Evolutionary conservation across 371 early-diverging fungal genomes (phyloP), one percentile per base, ranked within the genome.

Genomic region (Vairimorpha necatrix): DNA sequence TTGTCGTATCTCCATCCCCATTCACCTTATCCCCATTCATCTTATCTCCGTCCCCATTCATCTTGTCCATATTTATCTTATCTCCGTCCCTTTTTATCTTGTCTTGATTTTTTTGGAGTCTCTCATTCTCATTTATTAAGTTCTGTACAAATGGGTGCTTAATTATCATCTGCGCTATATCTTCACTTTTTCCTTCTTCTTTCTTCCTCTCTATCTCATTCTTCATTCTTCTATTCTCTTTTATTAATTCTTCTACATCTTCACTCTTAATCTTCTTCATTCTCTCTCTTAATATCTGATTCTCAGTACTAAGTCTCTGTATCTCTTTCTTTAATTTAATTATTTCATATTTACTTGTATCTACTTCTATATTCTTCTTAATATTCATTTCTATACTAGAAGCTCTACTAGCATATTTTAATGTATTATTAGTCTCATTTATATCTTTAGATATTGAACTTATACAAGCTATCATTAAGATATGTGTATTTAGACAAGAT

Each of bases 381-480:
- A 60, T 65, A 48, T 60, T 65, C 22, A 66, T 80, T 65, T 67
- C 32, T 16, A 86, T 83, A 13, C 69, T 71, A 16, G 80, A 65
- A 18, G 84, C 82, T 54, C 86, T 79, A 24, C 50, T 77, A 13
- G 87, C 85, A 77, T 86, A 86, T 38, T 90, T 89, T 38, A 95
- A 87, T 20, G 95, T 94, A 78, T 91, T 94, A 74, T 91, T 81
- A 18, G 96, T 92, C 83, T 97, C 98, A 32, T 88, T 87, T 71
- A 91, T 86, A 83, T 92, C 90, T 66, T 81, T 74, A 65, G 90
- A 90, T 16, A 90, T 88, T 0, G 92, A 90, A 72, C 89, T 88
- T 13, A 93, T 89, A 86, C 94, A 94, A 0, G 94, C 93, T 65
- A 95, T 88, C 93, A 95, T 92, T 26, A 94, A 78, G 0, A 94